Percentiles rank a stretch among this genome's conserved stretches.
Conservation (phyloP, 2,329 filamentous ascomycete species). For the Taxawa tesnikishii region DNA sequence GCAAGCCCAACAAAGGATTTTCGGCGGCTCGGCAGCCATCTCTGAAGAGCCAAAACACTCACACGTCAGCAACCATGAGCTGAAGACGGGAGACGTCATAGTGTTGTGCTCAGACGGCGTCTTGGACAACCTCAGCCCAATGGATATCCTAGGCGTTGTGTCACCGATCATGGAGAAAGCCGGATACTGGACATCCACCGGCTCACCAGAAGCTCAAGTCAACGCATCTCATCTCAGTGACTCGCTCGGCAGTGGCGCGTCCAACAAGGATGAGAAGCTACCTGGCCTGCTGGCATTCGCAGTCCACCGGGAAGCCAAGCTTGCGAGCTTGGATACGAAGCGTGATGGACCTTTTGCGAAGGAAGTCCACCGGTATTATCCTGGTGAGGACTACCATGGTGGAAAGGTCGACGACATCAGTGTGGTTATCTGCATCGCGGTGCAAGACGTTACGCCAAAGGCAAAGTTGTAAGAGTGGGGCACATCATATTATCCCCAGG, state of each 20-base stretch:
- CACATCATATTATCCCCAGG: too few species aligned
- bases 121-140: constrained; percentile 88
- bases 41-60: constrained; percentile 78
- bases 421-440: constrained; percentile 66
- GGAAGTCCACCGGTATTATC: constrained; percentile 80
- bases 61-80: constrained; percentile 59
- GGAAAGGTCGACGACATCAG: constrained; percentile 96
- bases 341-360: constrained; percentile 88
- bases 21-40: constrained; percentile 58
- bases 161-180: constrained; percentile 51
- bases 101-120: constrained; percentile 90
- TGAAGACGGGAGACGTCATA: constrained; percentile 87
- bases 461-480: constrained; percentile 16
- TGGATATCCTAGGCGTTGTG: constrained; percentile 73
- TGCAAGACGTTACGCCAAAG: constrained; percentile 41
- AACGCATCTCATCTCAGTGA: constrained; percentile 1
- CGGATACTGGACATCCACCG: constrained; percentile 17
- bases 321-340: constrained; percentile 68
- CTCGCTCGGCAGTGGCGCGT: constrained; percentile 3
- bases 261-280: constrained; percentile 35
- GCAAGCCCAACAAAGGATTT: constrained; percentile 66
- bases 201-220: constrained; percentile 4
- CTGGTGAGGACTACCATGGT: constrained; percentile 74
- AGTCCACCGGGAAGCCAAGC: constrained; percentile 71
- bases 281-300: constrained; percentile 70